Conservation (phyloP, 352 stramenopile species). For the Phytophthora uliginosa region DNA sequence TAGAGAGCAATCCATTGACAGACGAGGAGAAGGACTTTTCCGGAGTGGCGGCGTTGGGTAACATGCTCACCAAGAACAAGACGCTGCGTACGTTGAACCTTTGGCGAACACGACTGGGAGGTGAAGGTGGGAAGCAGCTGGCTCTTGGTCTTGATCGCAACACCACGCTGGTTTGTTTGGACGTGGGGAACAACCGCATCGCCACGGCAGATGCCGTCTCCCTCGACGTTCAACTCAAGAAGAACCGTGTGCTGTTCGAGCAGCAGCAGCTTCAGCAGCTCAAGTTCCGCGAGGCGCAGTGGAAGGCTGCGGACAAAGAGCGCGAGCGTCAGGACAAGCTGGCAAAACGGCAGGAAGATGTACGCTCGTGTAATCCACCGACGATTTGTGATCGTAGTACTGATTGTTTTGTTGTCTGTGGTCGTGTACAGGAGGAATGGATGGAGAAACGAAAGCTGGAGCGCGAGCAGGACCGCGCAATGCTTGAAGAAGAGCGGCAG, state of each 20-base stretch:
- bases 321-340: constrained; percentile 54
- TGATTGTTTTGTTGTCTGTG: constrained; percentile 11
- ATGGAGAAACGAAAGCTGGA: constrained; percentile 81
- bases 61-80: constrained; percentile 69
- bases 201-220: constrained; percentile 53
- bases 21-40: constrained; percentile 84
- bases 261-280: constrained; percentile 51
- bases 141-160: constrained; percentile 69
- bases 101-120: constrained; percentile 78
- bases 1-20: constrained; percentile 86
- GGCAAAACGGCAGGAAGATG: constrained; percentile 67
- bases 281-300: constrained; percentile 57
- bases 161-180: constrained; percentile 69
- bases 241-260: constrained; percentile 65
- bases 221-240: constrained; percentile 58
- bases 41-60: constrained; percentile 59
- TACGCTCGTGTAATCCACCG: constrained; percentile 21
- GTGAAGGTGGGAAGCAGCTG: constrained; percentile 74
- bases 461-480: constrained; percentile 54
- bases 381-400: neutral
- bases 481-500: constrained; percentile 61
- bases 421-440: constrained; percentile 64
- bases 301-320: constrained; percentile 61
- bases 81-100: constrained; percentile 78
- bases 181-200: constrained; percentile 87